Conservation (phyloP, 805 yeast genomes). For the Lachancea sp. region DNA sequence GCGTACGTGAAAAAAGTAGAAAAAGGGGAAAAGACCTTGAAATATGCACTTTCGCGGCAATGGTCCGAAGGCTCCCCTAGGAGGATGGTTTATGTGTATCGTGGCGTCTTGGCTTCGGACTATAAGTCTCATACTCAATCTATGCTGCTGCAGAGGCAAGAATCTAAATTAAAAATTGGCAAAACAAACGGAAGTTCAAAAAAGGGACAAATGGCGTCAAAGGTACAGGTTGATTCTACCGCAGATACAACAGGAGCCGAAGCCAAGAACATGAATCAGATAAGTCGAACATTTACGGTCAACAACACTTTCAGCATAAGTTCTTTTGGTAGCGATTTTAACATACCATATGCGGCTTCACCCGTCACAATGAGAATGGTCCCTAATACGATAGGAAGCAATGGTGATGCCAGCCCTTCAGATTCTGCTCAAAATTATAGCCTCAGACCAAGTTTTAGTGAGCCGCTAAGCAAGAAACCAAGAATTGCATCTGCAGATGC, state of each 20-base stretch:
- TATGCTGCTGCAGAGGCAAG: constrained; percentile 28
- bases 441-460: not conserved
- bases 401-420: not conserved
- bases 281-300: constrained; percentile 6
- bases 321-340: constrained; percentile 21
- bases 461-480: constrained; percentile 3
- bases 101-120: constrained; percentile 72
- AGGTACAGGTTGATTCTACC: constrained; percentile 11
- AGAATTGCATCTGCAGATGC: not conserved
- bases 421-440: not conserved
- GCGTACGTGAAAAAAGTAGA: constrained; percentile 83
- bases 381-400: constrained; percentile 7
- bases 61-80: constrained; percentile 91
- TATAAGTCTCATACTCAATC: constrained; percentile 65
- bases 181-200: constrained; percentile 11
- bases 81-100: constrained; percentile 81
- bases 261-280: constrained; percentile 1
- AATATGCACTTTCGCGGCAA: constrained; percentile 73
- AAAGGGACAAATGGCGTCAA: constrained; percentile 10
- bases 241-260: constrained; percentile 31
- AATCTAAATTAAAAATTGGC: constrained; percentile 3
- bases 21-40: constrained; percentile 67
- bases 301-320: constrained; percentile 8
- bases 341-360: constrained; percentile 66
- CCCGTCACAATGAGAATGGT: constrained; percentile 64